Evolutionary conservation across 73 alveolate genomes (phyloP), one percentile per base, ranked within the genome.

Genomic region (Paramecium caudatum): DNA sequence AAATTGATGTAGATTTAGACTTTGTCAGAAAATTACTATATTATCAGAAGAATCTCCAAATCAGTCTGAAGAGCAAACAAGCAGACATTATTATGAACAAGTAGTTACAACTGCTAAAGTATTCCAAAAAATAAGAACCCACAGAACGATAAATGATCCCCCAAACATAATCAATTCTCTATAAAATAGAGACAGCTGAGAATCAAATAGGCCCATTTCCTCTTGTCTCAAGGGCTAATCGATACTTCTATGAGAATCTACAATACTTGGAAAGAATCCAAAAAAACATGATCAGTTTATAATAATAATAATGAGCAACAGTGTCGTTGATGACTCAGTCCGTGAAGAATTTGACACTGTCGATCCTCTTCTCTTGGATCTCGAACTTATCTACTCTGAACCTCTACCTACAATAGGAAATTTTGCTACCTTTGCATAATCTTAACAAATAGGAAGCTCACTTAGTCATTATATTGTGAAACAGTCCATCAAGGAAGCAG

Each of bases 11-110:
- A 1, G 88, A 74, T 43, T 15, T 74, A 13, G 88, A 74, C 19
- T 74, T 74, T 43, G 43, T 74, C 10, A 36, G 88, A 16, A 74
- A 39, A 74, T 74, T 74, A 43, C 47, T 74, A 13, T 74, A 74
- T 74, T 74, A 74, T 15, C 21, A 74, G 21, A 74, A 74, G 32
- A 74, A 74, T 37, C 46, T 74, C 7, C 15, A 74, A 45, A 21
- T 23, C 7, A 16, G 46, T 34, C 27, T 70, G 1, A 41, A 39
- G 2, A 27, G 43, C 3, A 74, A 74, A 23, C 10, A 74, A 45
- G 16, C 7, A 15, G 88, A 74, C 43, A 37, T 41, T 2, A 37
- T 74, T 0, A 7, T 34, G 10, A 68, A 68, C 17, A 68, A 68
- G 8, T 7, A 68, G 36, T 68, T 68, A 49, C 27, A 68, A 68